Percentiles rank a stretch among this genome's conserved stretches.
Conservation (phyloP, 2,329 filamentous ascomycete species). For the Neopestalotiopsis clavispora region DNA sequence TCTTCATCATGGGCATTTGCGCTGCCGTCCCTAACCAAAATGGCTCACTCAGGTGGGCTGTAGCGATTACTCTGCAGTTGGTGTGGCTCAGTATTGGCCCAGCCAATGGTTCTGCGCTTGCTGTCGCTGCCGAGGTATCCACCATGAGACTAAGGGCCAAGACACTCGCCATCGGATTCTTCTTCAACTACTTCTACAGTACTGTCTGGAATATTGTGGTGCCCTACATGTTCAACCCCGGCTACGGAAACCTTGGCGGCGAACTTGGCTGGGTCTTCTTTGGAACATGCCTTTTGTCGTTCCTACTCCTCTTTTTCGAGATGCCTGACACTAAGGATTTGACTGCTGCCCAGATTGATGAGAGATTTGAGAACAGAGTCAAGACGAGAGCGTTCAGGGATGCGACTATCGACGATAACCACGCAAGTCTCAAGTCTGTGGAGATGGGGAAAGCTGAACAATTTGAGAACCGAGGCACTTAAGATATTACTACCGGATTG, state of each 20-base stretch:
- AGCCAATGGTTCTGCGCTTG: conserved; percentile 10
- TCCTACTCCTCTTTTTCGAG: conserved; percentile 9
- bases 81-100: conserved; percentile 15
- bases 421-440: neutral
- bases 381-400: neutral
- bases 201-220: conserved; percentile 16
- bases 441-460: conserved; percentile 11
- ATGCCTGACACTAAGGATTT: conserved; percentile 14
- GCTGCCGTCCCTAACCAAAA: conserved; percentile 9
- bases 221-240: conserved; percentile 16
- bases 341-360: conserved; percentile 11
- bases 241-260: conserved; percentile 11
- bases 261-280: conserved; percentile 14
- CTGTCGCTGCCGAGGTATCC: conserved; percentile 13
- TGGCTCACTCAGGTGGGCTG: conserved; percentile 2
- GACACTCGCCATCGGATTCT: conserved; percentile 15
- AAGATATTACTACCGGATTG: neutral
- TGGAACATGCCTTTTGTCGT: conserved; percentile 3
- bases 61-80: conserved; percentile 13
- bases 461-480: neutral
- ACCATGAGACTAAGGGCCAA: conserved; percentile 15
- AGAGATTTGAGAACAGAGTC: conserved; percentile 11
- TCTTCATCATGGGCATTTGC: conserved; percentile 13
- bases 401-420: neutral
- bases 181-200: conserved; percentile 18